Evolutionary conservation across 345 rosid genomes (phyloP).

Genomic region (Pistacia atlantica): DNA sequence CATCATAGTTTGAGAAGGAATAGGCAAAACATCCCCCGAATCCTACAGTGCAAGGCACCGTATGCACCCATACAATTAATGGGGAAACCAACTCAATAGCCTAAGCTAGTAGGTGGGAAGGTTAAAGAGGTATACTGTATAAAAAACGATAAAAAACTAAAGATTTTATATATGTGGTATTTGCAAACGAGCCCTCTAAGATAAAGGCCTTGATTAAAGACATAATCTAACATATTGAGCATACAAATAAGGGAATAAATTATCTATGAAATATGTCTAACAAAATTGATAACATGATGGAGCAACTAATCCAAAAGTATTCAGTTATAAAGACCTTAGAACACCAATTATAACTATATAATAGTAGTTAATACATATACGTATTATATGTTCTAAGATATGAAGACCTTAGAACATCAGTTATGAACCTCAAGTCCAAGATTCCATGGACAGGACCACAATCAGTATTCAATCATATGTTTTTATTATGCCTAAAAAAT

Average conservation of each 20-base stretch:
- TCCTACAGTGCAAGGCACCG: not conserved
- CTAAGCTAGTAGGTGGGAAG: not conserved
- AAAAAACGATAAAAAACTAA: not conserved
- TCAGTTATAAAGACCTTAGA: too few species aligned
- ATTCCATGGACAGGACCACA: slow-evolving; percentile 6
- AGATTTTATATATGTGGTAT: not conserved
- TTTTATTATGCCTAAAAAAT: not conserved
- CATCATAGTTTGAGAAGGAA: not conserved
- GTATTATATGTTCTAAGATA: too few species aligned
- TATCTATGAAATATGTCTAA: not conserved
- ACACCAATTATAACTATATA: too few species aligned
- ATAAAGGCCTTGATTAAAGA: not conserved
- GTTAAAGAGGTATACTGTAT: not conserved
- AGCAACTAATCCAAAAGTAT: not conserved
- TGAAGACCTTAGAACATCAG: slow-evolving; percentile 7
- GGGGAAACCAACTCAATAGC: not conserved
- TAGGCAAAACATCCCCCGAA: not conserved
- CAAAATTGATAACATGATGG: not conserved
- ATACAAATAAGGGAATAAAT: not conserved
- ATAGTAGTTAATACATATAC: too few species aligned
- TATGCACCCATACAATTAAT: not conserved
- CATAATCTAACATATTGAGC: too few species aligned
- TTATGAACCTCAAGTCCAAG: not conserved
- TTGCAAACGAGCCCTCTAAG: not conserved
- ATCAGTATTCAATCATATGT: not conserved